Evolutionary conservation across 2,329 filamentous ascomycete genomes (phyloP).

Genomic region (Aspergillus phoenicis): DNA sequence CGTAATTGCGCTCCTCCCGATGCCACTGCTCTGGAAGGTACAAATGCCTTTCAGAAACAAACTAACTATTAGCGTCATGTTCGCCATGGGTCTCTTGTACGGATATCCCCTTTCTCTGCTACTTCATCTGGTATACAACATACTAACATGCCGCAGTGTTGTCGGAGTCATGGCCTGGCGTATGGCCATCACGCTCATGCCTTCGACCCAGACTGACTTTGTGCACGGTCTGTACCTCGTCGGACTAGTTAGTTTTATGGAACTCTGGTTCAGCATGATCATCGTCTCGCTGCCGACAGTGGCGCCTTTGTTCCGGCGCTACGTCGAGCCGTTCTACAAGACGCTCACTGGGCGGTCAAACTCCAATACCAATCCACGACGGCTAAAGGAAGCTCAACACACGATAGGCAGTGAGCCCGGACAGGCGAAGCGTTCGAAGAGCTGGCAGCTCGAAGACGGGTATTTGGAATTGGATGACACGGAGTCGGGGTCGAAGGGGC

Average conservation of each 20-base stretch:
- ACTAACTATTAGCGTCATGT: not conserved
- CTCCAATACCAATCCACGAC: not conserved
- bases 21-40: not conserved
- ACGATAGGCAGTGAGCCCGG: not conserved
- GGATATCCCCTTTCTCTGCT: not conserved
- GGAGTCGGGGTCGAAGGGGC: no score
- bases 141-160: not conserved
- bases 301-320: not conserved
- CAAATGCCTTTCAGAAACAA: not conserved
- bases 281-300: not conserved
- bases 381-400: not conserved
- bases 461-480: not conserved
- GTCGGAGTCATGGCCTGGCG: not conserved
- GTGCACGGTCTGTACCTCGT: not conserved
- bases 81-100: not conserved
- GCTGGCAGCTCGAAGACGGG: not conserved
- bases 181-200: not conserved
- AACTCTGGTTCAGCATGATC: not conserved
- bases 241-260: not conserved
- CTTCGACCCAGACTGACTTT: not conserved
- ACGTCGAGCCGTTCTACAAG: not conserved
- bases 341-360: not conserved
- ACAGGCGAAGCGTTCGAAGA: no score
- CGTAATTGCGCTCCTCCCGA: not conserved
- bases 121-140: no score